Evolutionary conservation across 306 rosid species (phyloP).

Genomic region (Malus fusca): DNA sequence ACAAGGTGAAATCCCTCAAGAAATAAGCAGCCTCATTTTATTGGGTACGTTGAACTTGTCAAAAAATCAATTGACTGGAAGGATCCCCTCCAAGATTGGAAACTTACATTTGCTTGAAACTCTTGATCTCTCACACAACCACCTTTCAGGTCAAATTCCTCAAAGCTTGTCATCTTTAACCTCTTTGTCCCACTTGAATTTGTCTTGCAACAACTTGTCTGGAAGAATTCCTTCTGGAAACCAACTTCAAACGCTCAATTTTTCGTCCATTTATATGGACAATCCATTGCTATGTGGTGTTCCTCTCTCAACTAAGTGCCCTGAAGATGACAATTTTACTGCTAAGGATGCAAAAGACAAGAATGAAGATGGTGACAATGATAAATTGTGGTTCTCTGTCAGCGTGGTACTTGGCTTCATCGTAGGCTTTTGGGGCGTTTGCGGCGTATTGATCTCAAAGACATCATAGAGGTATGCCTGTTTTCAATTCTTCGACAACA

Average conservation of each 20-base stretch:
- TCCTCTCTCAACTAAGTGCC: background rate
- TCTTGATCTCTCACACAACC: background rate
- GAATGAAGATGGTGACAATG: background rate
- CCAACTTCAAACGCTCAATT: background rate
- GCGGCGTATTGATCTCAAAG: background rate
- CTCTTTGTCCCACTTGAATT: background rate
- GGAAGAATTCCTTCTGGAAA: background rate
- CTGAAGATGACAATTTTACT: background rate
- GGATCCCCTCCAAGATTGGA: background rate
- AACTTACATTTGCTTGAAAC: background rate
- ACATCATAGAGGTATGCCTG: background rate
- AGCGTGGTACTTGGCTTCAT: background rate
- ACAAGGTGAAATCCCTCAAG: background rate
- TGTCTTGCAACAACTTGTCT: conserved; percentile 1
- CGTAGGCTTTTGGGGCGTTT: background rate
- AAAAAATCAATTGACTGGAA: background rate
- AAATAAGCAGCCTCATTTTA: background rate
- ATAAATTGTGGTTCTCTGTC: background rate
- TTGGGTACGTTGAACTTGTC: conserved; percentile 5
- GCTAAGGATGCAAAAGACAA: background rate
- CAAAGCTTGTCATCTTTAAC: background rate
- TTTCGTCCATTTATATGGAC: background rate
- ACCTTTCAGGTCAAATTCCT: background rate
- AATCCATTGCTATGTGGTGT: background rate
- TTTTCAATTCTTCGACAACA: background rate